Evolutionary conservation across 257 asterid species (phyloP), one percentile per base, ranked within the genome.

Genomic region (Oldenlandia corymbosa): DNA sequence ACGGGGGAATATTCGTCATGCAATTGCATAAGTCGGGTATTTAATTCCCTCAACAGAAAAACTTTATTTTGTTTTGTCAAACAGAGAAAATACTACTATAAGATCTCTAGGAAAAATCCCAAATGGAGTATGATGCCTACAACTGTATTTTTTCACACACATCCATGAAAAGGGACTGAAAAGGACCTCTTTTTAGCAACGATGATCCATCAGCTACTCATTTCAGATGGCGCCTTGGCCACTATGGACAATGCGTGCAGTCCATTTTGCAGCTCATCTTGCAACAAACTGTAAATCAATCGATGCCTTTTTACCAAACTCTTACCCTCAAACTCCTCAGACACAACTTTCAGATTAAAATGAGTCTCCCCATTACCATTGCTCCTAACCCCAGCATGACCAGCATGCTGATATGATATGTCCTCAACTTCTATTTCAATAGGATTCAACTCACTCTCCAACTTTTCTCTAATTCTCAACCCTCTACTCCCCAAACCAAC

Each of bases 231-330:
- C 37, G 94, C 77, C 79, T 83, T 86, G 21, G 97, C 91, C 75
- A 66, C 85, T 43, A 89, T 89, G 1, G 95, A 84, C 78, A 89
- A 70, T 0, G 95, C 95, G 20, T 86, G 95, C 20, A 89, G 69
- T 68, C 94, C 89, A 68, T 45, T 83, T 78, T 84, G 85, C 80
- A 84, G 62, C 80, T 89, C 97, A 69, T 86, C 91, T 58, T 91
- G 87, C 92, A 91, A 66, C 73, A 88, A 76, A 64, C 71, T 73
- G 69, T 88, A 86, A 68, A 88, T 73, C 83, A 86, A 50, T 57
- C 95, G 78, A 71, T 91, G 96, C 85, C 98, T 86, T 80, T 91
- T 88, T 65, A 91, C 92, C 85, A 91, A 73, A 78, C 96, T 91
- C 81, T 91, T 91, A 62, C 90, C 94, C 74, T 81, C 94, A 67